Conservation (phyloP, 176 grass and related monocot genomes). For the Eragrostis nindensis region DNA sequence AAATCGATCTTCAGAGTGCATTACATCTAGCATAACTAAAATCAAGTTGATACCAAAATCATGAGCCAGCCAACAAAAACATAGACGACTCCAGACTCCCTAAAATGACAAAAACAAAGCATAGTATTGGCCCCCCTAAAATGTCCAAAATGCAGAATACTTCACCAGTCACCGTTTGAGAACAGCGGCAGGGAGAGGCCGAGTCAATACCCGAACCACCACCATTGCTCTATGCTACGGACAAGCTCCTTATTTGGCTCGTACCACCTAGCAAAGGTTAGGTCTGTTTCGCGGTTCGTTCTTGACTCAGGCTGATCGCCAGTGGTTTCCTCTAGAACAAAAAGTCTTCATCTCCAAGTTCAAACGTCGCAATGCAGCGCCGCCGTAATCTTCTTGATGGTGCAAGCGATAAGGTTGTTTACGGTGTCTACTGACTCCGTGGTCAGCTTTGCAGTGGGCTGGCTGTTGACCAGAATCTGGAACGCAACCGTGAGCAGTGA, state of each 20-base stretch:
- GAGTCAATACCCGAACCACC: conserved; percentile 99
- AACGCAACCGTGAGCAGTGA: conserved; percentile 93
- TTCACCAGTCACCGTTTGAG: not conserved
- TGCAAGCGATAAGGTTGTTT: conserved; percentile 79
- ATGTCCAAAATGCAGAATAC: conserved; percentile 36
- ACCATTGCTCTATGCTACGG: conserved; percentile 85
- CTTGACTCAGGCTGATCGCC: conserved; percentile 75
- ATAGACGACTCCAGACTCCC: conserved; percentile 24
- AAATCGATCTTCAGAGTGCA: conserved; percentile 1
- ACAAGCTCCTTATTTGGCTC: conserved; percentile 35
- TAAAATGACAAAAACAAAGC: conserved; percentile 26
- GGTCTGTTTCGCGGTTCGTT: conserved; percentile 73
- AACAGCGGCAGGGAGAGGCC: conserved; percentile 31
- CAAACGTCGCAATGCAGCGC: conserved; percentile 61
- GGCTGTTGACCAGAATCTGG: conserved; percentile 94
- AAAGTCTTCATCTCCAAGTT: conserved; percentile 4
- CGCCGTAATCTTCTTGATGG: conserved; percentile 80
- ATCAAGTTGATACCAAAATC: conserved; percentile 4
- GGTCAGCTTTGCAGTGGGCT: conserved; percentile 79
- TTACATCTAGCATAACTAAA: conserved; percentile 14
- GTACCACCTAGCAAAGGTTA: conserved; percentile 86
- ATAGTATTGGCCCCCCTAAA: conserved; percentile 19
- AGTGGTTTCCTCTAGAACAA: not conserved
- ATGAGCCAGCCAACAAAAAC: conserved; percentile 44
- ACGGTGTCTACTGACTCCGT: conserved; percentile 80